Conservation (phyloP, 148 eudicot species). For the Chenopodium quinoa region DNA sequence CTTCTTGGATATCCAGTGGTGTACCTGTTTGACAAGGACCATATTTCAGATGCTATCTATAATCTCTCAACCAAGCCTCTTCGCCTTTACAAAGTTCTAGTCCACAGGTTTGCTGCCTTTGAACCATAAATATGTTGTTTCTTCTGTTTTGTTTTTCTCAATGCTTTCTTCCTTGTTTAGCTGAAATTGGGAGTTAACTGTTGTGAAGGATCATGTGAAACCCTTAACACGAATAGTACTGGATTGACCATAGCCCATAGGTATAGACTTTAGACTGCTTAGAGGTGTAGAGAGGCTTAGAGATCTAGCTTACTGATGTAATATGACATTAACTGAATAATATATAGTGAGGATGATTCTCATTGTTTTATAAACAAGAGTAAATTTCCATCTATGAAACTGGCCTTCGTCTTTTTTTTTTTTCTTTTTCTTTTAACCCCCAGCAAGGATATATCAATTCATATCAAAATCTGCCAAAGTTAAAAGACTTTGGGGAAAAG, state of each 20-base stretch:
- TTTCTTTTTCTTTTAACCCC: too few relatives aligned
- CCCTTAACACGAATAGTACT: neutral
- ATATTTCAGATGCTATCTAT: constrained; percentile 62
- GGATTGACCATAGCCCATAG: neutral
- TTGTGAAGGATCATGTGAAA: neutral
- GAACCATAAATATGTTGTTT: neutral
- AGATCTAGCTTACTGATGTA: neutral
- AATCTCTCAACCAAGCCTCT: constrained; percentile 91
- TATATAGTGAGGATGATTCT: neutral
- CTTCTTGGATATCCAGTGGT: constrained; percentile 95
- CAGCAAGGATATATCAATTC: too few relatives aligned
- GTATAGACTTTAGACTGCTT: neutral
- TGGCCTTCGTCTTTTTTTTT: neutral
- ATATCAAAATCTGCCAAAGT: too few relatives aligned
- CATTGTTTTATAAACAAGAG: neutral
- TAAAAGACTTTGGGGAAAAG: too few relatives aligned
- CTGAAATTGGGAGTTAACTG: neutral
- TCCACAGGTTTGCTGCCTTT: constrained; percentile 51
- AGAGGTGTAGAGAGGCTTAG: neutral
- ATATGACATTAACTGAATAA: neutral
- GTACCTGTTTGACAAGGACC: constrained; percentile 74
- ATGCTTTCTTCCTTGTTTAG: neutral
- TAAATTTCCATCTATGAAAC: neutral
- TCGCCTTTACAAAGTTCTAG: constrained; percentile 60
- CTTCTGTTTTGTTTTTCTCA: neutral